Evolutionary conservation across 306 rosid species (phyloP), one percentile per base, ranked within the genome.

Genomic region (Begonia fuchsioides): DNA sequence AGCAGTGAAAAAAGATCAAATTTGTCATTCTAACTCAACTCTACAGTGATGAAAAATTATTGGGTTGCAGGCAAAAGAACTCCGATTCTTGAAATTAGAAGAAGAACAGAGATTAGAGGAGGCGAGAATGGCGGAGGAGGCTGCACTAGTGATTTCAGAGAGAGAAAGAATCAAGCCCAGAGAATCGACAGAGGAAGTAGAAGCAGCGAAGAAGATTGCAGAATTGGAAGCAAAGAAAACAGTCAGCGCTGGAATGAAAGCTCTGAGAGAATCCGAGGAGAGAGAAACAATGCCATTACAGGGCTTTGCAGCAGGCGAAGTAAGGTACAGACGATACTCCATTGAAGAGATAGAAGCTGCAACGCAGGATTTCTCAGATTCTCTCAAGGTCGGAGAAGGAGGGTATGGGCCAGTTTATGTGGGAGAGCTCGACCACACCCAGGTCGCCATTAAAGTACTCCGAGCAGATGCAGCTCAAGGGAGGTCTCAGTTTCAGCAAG

Each of bases 391-490:
- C 11, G 94, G 96, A 1, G 96, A 87, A 77, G 94, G 96, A 47
- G 94, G 94, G 44, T 87, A 82, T 47, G 96, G 94, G 8, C 94
- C 96, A 1, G 94, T 82, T 15, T 87, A 54, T 55, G 66, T 60
- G 50, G 65, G 79, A 44, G 80, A 79, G 58, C 69, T 87, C 44
- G 93, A 80, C 64, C 94, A 82, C 75, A 87, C 96, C 0, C 52
- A 58, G 10, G 94, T 87, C 12, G 96, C 96, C 10, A 61, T 86
- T 16, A 86, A 86, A 68, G 77, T 82, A 53, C 72, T 82, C 3
- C 74, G 72, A 26, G 83, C 90, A 10, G 83, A 72, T 49, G 93
- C 96, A 43, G 76, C 87, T 59, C 94, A 87, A 35, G 96, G 96
- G 49, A 40, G 76, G 6, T 53, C 80, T 6, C 96, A 87, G 72